Evolutionary conservation across 2,329 filamentous ascomycete genomes (phyloP).

Genomic region (Venturia aucupariae): DNA sequence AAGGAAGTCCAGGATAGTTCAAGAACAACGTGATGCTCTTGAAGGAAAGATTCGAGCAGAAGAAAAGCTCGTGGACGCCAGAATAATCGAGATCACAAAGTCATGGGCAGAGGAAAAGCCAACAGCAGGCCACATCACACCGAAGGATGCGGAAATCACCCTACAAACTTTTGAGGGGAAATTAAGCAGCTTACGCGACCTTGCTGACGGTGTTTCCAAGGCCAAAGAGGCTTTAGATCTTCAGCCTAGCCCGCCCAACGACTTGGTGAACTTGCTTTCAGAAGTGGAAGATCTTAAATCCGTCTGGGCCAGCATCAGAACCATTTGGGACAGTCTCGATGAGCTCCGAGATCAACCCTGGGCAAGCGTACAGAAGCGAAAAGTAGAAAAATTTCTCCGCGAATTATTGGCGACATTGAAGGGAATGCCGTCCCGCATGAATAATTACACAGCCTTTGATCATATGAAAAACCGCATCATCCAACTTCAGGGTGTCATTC

Average conservation of each 20-base stretch:
- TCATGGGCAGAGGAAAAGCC: slow-evolving; percentile 97
- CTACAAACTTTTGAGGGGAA: slow-evolving; percentile 74
- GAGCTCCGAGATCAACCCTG: slow-evolving; percentile 87
- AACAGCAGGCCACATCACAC: slow-evolving; percentile 86
- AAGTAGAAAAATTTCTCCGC: slow-evolving; percentile 82
- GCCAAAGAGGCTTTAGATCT: slow-evolving; percentile 95
- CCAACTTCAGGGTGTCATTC: slow-evolving; percentile 82
- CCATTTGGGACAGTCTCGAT: slow-evolving; percentile 93
- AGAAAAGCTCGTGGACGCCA: slow-evolving; percentile 81
- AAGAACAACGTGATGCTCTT: slow-evolving; percentile 91
- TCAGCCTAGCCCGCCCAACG: slow-evolving; percentile 66
- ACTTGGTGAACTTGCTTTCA: slow-evolving; percentile 78
- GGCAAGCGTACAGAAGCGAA: slow-evolving; percentile 91
- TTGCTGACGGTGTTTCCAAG: slow-evolving; percentile 88
- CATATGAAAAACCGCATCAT: slow-evolving; percentile 89
- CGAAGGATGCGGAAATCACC: slow-evolving; percentile 76
- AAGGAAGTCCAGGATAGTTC: slow-evolving; percentile 88
- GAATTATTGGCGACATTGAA: slow-evolving; percentile 95
- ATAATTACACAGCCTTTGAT: slow-evolving; percentile 99
- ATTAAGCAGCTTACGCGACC: slow-evolving; percentile 75
- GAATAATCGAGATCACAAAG: slow-evolving; percentile 71
- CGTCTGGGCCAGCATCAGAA: slow-evolving; percentile 90
- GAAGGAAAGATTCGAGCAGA: slow-evolving; percentile 92
- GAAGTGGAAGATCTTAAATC: slow-evolving; percentile 99
- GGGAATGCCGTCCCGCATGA: slow-evolving; percentile 98